Conservation (phyloP, 208 protist genomes). For the Wallacemonas collosoma region DNA sequence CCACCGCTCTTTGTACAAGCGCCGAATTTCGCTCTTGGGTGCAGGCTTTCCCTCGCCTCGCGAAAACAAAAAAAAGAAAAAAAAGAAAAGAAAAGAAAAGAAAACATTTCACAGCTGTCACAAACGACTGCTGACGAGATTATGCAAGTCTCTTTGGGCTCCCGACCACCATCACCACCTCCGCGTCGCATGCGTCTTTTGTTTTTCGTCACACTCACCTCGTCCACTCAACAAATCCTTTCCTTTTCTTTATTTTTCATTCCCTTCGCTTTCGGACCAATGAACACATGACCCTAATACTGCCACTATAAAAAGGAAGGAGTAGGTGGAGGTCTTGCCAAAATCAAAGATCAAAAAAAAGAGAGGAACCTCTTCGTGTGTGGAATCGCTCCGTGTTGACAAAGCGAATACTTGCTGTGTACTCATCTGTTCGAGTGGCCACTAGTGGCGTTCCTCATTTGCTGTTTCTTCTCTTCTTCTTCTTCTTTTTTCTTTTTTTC, state of each 20-base stretch:
- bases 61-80: not conserved
- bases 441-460: not conserved
- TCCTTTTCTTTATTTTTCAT: constrained; percentile 20
- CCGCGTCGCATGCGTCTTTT: no score
- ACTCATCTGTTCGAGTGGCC: no score
- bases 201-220: not conserved
- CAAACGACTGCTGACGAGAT: not conserved
- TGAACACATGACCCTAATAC: no score
- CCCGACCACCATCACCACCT: no score
- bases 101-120: not conserved
- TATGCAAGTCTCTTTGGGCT: no score
- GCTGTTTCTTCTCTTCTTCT: not conserved
- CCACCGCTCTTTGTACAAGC: not conserved
- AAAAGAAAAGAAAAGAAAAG: not conserved
- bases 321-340: no score
- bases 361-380: not conserved
- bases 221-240: not conserved
- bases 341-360: not conserved
- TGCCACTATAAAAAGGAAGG: no score
- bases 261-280: no score
- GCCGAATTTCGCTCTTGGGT: no score
- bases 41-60: no score
- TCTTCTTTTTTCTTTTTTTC: not conserved
- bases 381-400: not conserved
- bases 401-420: not conserved